Percentiles rank a stretch among this genome's conserved stretches.
phyloP scores from a whole-genome alignment of 169 alveolate genomes.

The Cyclospora cayetanensis region DNA sequence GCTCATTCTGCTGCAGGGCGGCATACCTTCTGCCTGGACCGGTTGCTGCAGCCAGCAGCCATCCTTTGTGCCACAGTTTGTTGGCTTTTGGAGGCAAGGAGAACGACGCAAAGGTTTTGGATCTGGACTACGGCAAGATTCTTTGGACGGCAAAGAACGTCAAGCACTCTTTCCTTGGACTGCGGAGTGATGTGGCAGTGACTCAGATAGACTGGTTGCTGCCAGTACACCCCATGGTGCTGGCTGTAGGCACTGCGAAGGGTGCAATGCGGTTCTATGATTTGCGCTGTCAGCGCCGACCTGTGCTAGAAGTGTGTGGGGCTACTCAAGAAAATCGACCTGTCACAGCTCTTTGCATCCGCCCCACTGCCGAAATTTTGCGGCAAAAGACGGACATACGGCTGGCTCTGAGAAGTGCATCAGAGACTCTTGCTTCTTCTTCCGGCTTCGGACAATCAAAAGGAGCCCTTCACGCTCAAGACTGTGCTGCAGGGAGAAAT shows the following conservation, averaged over 20 bases:
- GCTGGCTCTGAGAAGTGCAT: constrained; percentile 2
- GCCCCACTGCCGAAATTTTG: constrained; percentile 48
- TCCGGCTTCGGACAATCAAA: neutral
- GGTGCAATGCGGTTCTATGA: constrained; percentile 67
- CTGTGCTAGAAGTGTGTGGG: constrained; percentile 54
- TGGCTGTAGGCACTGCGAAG: constrained; percentile 66
- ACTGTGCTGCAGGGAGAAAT: neutral
- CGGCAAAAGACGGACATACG: constrained; percentile 21
- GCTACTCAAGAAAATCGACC: constrained; percentile 49
- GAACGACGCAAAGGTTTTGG: constrained; percentile 63
- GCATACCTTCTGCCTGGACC: constrained; percentile 51
- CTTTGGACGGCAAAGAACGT: constrained; percentile 70
- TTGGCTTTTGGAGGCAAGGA: constrained; percentile 68
- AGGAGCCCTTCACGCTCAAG: too few relatives aligned
- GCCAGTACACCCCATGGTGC: constrained; percentile 66
- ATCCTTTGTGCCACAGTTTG: constrained; percentile 61
- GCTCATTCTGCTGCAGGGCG: constrained; percentile 20
- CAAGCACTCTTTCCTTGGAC: constrained; percentile 54
- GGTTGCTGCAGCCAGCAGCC: constrained; percentile 48
- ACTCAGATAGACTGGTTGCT: constrained; percentile 60
- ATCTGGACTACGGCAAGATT: constrained; percentile 29
- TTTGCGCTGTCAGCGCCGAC: constrained; percentile 72
- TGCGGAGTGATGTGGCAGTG: constrained; percentile 48
- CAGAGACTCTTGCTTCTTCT: constrained; percentile 32
- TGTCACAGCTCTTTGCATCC: constrained; percentile 47